A percentile compares a stretch with the other conserved stretches of the same genome.
These are phyloP conservation scores for Phytopythium sindhum DNA, from an alignment of 352 stramenopile species.

Conservation along the genomic window DNA sequence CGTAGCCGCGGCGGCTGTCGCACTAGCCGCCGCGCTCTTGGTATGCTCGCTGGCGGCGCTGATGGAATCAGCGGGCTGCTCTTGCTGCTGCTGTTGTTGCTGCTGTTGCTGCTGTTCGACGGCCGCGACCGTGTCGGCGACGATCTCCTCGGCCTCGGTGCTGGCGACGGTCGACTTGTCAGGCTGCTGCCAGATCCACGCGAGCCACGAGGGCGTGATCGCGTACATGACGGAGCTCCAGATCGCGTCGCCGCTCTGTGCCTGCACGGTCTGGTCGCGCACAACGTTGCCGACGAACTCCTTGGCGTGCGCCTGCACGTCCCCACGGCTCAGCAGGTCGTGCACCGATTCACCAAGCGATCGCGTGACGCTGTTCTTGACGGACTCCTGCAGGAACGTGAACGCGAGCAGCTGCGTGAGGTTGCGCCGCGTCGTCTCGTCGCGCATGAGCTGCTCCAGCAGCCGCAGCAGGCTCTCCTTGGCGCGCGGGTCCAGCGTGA, in stretches of 20 bases:
- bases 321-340: conserved; percentile 64
- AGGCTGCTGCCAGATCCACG: conserved; percentile 61
- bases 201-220: conserved; percentile 66
- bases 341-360: conserved; percentile 70
- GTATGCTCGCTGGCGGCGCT: background rate
- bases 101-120: conserved; percentile 27
- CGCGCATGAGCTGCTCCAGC: conserved; percentile 61
- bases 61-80: conserved; percentile 8
- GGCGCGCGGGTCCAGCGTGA: conserved; percentile 42
- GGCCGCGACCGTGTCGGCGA: conserved; percentile 29
- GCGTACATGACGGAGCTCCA: conserved; percentile 83
- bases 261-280: conserved; percentile 77
- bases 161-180: conserved; percentile 10
- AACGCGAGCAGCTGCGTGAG: conserved; percentile 59
- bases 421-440: conserved; percentile 48
- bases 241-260: conserved; percentile 72
- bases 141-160: conserved; percentile 18
- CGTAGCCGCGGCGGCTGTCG: conserved; percentile 7
- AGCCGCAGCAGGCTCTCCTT: conserved; percentile 48
- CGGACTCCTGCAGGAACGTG: conserved; percentile 61
- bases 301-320: conserved; percentile 82
- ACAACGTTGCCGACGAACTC: conserved; percentile 80
- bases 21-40: background rate
- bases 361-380: conserved; percentile 57
- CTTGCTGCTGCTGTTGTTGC: conserved; percentile 18